Evolutionary conservation across 2,329 filamentous ascomycete genomes (phyloP).

Genomic region (Aspergillus tanneri): DNA sequence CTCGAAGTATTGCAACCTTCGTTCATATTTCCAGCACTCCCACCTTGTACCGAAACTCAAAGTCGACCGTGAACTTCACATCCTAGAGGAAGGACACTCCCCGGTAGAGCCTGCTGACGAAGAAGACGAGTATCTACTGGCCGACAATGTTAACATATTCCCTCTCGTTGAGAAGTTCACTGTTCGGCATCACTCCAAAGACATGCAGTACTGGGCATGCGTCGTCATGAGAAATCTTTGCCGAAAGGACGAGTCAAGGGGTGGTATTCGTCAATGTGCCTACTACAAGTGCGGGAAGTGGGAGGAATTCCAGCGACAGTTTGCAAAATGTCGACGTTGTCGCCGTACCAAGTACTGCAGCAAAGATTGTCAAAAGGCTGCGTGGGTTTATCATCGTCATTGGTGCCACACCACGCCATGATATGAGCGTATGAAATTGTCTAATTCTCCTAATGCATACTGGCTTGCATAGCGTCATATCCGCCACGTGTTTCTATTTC

Average conservation of each 20-base stretch:
- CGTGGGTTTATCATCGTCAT: slow-evolving; percentile 96
- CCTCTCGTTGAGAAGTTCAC: slow-evolving; percentile 98
- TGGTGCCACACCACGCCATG: slow-evolving; percentile 68
- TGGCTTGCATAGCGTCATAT: slow-evolving; percentile 40
- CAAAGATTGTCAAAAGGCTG: slow-evolving; percentile 99
- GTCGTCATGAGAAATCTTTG: slow-evolving; percentile 99
- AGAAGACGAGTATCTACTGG: slow-evolving; percentile 83
- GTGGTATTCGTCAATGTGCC: slow-evolving; percentile 93
- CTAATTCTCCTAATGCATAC: slow-evolving; percentile 36
- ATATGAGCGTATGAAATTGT: slow-evolving; percentile 30
- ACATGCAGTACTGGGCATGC: slow-evolving; percentile 99
- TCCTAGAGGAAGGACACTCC: slow-evolving; percentile 68
- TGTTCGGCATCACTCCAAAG: slow-evolving; percentile 86
- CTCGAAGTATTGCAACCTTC: slow-evolving; percentile 95
- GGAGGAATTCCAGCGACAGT: slow-evolving; percentile 95
- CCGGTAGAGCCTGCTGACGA: slow-evolving; percentile 51
- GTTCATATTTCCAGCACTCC: slow-evolving; percentile 91
- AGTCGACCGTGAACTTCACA: slow-evolving; percentile 78
- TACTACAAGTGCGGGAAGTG: slow-evolving; percentile 98
- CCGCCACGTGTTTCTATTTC: slow-evolving; percentile 24
- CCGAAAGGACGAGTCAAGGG: slow-evolving; percentile 91
- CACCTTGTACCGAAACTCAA: slow-evolving; percentile 90
- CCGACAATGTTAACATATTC: slow-evolving; percentile 98
- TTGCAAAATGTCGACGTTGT: slow-evolving; percentile 95
- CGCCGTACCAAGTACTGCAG: slow-evolving; percentile 98